Evolutionary conservation across 2,329 filamentous ascomycete species (phyloP), one percentile per base, ranked within the genome.

Genomic region (Trichoderma sp.): DNA sequence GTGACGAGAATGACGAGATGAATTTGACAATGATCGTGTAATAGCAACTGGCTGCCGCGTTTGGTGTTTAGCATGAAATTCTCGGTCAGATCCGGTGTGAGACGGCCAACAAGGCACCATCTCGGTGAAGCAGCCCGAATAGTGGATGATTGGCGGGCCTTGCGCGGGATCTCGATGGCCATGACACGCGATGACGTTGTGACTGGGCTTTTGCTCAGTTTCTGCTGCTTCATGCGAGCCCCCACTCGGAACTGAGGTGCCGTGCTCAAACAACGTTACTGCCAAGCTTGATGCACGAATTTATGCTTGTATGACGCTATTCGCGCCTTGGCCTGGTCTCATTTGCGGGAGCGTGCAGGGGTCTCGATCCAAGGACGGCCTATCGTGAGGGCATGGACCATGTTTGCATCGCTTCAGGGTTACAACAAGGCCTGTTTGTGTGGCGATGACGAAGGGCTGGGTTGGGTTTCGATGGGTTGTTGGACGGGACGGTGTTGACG

Each of bases 101-200:
- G 34, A 43, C 34, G 10, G 10, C 30, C 21, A 24, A 21, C 47
- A 39, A 30, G 24, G n/a, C 34, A 39, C 34, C 34, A 39, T 10
- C 15, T 62, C 59, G 59, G 48, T 62, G 39, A 54, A 12, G 48
- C 26, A 62, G 14, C 10, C 48, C 39, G 45, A 48, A 54, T 39
- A 54, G 59, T 62, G 59, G 59, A 56, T 56, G 34, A 39, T 39
- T 39, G 43, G 41, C 41, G 17, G 21, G 52, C 30, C 34, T 39
- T 12, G 34, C 3, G 12, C 28, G 17, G 19, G 44, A 63, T 63
- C 61, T 55, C 61, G 51, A 63, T 63, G 61, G 43, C 50, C 30
- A 63, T 55, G 51, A 63, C 51, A 19, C 17, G 61, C 43, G 24
- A 63, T 63, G 61, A 63, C 61, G 61, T 63, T 55, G 21, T 56